These are phyloP conservation scores for Aspergillus panamensis DNA, from an alignment of 495 filamentous ascomycete species.

Conservation along the genomic window DNA sequence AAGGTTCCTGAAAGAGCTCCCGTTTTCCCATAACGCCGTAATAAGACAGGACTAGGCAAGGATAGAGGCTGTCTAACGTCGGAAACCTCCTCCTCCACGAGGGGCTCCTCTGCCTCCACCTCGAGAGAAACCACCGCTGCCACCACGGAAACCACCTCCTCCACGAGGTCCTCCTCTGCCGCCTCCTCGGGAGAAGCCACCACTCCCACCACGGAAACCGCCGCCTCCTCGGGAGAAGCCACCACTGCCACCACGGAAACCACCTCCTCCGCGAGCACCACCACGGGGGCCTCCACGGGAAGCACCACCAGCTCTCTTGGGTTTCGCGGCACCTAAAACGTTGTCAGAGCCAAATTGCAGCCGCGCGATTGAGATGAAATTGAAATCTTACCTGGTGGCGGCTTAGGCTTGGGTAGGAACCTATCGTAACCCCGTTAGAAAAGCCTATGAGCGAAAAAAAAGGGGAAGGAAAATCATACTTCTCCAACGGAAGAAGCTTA, in stretches of 20 bases:
- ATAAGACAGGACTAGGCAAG: conserved; percentile 42
- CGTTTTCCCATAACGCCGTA: conserved; percentile 51
- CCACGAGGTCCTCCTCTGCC: conserved; percentile 34
- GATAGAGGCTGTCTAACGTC: conserved; percentile 34
- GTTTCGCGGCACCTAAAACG: conserved; percentile 49
- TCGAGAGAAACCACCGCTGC: conserved; percentile 25
- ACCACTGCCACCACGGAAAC: conserved; percentile 38
- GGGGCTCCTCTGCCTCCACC: conserved; percentile 29
- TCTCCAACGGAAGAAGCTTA: conserved; percentile 90
- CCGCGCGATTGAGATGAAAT: conserved; percentile 9
- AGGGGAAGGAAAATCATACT: conserved; percentile 38
- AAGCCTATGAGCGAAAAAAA: background rate
- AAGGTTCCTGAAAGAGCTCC: conserved; percentile 46
- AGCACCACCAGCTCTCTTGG: conserved; percentile 57
- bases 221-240: conserved; percentile 43
- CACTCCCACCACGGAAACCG: conserved; percentile 40
- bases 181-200: conserved; percentile 27
- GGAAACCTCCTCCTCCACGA: conserved; percentile 37
- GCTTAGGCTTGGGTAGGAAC: conserved; percentile 93
- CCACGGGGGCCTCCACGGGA: conserved; percentile 45
- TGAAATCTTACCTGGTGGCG: conserved; percentile 61
- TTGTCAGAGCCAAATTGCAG: conserved; percentile 21
- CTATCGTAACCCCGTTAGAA: conserved; percentile 32
- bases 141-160: conserved; percentile 23
- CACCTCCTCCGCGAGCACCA: conserved; percentile 39